These are phyloP conservation scores for Hemisphaericaspora nanyangensis DNA, from an alignment of 805 yeast genomes.

Conservation along the genomic window DNA sequence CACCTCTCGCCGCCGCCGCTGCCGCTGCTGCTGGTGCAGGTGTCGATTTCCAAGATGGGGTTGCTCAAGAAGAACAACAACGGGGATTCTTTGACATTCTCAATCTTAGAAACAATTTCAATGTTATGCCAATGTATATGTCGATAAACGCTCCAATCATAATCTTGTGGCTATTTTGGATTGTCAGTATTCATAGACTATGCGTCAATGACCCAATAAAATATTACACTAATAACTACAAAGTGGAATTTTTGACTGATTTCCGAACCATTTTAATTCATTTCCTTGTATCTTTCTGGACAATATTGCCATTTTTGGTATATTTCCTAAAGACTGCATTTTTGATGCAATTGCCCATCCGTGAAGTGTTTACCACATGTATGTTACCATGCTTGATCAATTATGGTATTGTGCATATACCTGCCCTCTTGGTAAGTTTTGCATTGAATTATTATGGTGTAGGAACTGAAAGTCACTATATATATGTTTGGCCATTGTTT, in stretches of 20 bases:
- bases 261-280: constrained; percentile 10
- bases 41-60: too few species aligned
- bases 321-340: constrained; percentile 9
- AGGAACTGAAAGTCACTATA: background rate
- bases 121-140: constrained; percentile 4
- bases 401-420: constrained; percentile 11
- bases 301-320: constrained; percentile 14
- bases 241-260: constrained; percentile 1
- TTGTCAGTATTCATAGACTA: constrained; percentile 15
- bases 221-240: background rate
- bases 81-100: background rate
- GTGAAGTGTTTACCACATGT: constrained; percentile 6
- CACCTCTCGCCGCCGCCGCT: background rate
- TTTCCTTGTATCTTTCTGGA: constrained; percentile 17
- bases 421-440: constrained; percentile 6
- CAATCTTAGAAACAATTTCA: constrained; percentile 3
- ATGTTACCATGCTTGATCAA: constrained; percentile 13
- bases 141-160: constrained; percentile 1
- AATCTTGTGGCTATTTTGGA: constrained; percentile 18
- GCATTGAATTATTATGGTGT: background rate
- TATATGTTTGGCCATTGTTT: constrained; percentile 12
- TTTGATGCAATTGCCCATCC: constrained; percentile 1
- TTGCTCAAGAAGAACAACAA: background rate
- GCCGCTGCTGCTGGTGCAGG: too few species aligned
- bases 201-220: constrained; percentile 20